Base-by-base conservation (phyloP, 2,329 filamentous ascomycete species). In the Karstenula rhodostoma region DNA sequence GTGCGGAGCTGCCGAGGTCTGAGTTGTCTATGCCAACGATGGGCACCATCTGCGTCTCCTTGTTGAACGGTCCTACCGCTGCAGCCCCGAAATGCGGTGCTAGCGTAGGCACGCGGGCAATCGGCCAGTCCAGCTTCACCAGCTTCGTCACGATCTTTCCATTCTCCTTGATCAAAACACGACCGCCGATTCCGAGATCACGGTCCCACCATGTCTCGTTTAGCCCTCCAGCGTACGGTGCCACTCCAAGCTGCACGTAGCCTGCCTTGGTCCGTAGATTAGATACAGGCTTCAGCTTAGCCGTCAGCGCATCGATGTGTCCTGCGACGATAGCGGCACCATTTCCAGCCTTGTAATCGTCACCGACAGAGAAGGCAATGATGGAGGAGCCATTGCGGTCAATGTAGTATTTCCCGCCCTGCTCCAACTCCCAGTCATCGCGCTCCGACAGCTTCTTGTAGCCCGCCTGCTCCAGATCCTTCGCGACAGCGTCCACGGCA, bases 131-230 rank as follows among this genome's bases (percentile, higher is more conserved):
- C 53, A 98, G 84, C 82, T 96, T 96, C 63, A 97, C 94, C 48
- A 98, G 84, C 81, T 89, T 92, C 32, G 87, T 89, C 23, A 86
- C 84, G 37, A 96, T 92, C 84, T 94, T 96, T 67, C 90, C 90
- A 4, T 84, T 76, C 68, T 97, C 89, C 65, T 89, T 91, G 48
- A 98, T 89, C 51, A 98, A 84, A 4, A 98, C 94, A 47, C 93
- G 86, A 42, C 95, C 95, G 65, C 93, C 95, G 69, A 98, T 91
- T 66, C 91, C 90, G 54, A 99, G 85, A 77, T 99, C 95, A 40
- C 95, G 88, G 78, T 98, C 95, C 94, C 94, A 98, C 95, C 95
- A 98, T 0, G 95, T 98, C 64, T 85, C 84, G 75, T 94, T 95
- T 63, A 98, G 81, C 1, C 84, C 93, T 53, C 95, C 94, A 10